Percentiles rank a stretch among this genome's conserved stretches.
Evolutionary conservation across 176 grass and related monocot genomes (phyloP).

Genomic region (Triticum timopheevii): DNA sequence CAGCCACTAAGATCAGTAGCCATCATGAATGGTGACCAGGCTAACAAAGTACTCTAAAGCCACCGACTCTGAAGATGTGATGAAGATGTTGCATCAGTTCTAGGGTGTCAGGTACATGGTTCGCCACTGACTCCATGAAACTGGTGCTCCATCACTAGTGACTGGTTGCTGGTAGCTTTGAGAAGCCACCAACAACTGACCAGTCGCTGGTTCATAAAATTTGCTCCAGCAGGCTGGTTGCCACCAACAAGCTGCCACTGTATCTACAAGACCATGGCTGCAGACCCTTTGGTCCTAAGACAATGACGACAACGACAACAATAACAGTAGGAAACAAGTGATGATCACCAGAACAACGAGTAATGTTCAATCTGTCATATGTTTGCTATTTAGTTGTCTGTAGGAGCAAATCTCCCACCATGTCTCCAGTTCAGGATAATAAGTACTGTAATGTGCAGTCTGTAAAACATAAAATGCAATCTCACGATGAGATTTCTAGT

Average conservation of each 20-base stretch:
- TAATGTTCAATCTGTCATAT: not conserved
- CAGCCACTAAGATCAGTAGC: not conserved
- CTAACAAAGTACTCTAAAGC: not conserved
- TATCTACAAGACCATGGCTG: not conserved
- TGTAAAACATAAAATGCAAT: conserved; percentile 21
- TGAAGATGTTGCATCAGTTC: not conserved
- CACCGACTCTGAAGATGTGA: too few relatives aligned
- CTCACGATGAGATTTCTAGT: conserved; percentile 7
- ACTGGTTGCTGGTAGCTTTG: not conserved
- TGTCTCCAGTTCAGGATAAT: conserved; percentile 9
- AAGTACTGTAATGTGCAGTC: not conserved
- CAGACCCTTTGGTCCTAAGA: not conserved
- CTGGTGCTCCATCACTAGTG: not conserved
- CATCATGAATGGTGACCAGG: not conserved
- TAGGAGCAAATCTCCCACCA: conserved; percentile 7
- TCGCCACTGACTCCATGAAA: not conserved
- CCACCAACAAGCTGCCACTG: not conserved
- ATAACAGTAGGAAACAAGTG: not conserved
- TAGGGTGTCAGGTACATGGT: not conserved
- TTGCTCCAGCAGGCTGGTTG: not conserved
- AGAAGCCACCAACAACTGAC: not conserved
- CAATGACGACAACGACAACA: not conserved
- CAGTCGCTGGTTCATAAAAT: not conserved
- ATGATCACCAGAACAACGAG: not conserved
- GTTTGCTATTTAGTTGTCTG: not conserved